Evolutionary conservation across 352 stramenopile species (phyloP).

Genomic region (Phytophthora pisi): DNA sequence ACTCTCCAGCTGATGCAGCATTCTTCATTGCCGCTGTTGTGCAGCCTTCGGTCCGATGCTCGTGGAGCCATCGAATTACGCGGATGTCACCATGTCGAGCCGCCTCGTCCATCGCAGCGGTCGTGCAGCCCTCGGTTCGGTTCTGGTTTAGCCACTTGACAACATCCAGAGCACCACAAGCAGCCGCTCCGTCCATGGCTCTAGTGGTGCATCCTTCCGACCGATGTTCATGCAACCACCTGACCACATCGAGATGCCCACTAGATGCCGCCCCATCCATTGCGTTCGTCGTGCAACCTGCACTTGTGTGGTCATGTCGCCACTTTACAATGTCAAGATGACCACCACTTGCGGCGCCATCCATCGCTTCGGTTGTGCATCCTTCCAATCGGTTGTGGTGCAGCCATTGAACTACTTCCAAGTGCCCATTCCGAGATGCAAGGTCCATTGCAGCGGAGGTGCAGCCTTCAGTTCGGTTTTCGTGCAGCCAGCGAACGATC

Average conservation of each 20-base stretch:
- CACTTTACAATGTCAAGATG: conserved; percentile 1
- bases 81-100: background rate
- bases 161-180: background rate
- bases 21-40: background rate
- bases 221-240: conserved; percentile 2
- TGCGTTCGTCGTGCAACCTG: background rate
- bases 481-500: conserved; percentile 16
- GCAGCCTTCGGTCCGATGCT: background rate
- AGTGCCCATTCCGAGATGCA: background rate
- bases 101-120: background rate
- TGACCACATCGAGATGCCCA: conserved; percentile 3
- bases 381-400: background rate
- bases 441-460: background rate
- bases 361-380: background rate
- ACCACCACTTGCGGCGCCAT: conserved; percentile 1
- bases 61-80: background rate
- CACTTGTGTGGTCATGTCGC: background rate
- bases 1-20: background rate
- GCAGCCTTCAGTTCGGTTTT: conserved; percentile 4
- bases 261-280: conserved; percentile 6
- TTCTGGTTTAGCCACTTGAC: background rate
- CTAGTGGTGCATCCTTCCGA: background rate
- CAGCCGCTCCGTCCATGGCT: background rate
- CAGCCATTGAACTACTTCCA: background rate
- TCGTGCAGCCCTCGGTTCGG: background rate